phyloP scores from a whole-genome alignment of 1,284 basidiomycete species.

The Exsudoporus floridanus region DNA sequence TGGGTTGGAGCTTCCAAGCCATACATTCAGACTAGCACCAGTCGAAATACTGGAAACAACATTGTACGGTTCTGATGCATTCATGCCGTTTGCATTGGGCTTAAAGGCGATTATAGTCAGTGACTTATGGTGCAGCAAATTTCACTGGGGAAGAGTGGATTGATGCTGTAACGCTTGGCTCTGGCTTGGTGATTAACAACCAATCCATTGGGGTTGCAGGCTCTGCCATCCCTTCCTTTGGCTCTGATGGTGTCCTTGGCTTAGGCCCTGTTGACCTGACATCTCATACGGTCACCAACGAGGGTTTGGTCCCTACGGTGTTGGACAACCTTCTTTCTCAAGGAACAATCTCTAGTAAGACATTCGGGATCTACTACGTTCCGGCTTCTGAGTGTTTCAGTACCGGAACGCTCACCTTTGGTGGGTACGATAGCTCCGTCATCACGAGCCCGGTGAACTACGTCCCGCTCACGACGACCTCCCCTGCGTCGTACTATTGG shows the following conservation, averaged over 20 bases:
- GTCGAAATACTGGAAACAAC: background rate
- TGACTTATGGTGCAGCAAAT: constrained; percentile 51
- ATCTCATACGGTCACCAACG: constrained; percentile 33
- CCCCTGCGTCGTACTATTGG: constrained; percentile 48
- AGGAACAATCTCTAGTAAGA: constrained; percentile 41
- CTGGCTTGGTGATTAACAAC: constrained; percentile 42
- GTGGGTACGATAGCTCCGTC: constrained; percentile 45
- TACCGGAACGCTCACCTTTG: constrained; percentile 49
- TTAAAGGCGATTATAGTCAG: constrained; percentile 21
- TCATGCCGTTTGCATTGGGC: background rate
- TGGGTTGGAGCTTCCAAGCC: background rate
- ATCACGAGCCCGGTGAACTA: constrained; percentile 47
- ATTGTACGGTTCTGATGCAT: background rate
- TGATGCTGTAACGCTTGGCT: constrained; percentile 47
- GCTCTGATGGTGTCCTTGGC: constrained; percentile 56
- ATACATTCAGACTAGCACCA: background rate
- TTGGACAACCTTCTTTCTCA: background rate
- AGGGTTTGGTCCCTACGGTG: background rate
- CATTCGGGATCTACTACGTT: constrained; percentile 51
- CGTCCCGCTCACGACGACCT: constrained; percentile 49
- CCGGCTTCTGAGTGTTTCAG: constrained; percentile 36
- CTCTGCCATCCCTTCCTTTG: constrained; percentile 29
- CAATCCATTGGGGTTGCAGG: constrained; percentile 55
- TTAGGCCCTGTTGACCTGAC: constrained; percentile 58
- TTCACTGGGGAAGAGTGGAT: constrained; percentile 53